These are phyloP conservation scores for Coffea humblotiana DNA, from an alignment of 305 asterid species.

Conservation along the genomic window DNA sequence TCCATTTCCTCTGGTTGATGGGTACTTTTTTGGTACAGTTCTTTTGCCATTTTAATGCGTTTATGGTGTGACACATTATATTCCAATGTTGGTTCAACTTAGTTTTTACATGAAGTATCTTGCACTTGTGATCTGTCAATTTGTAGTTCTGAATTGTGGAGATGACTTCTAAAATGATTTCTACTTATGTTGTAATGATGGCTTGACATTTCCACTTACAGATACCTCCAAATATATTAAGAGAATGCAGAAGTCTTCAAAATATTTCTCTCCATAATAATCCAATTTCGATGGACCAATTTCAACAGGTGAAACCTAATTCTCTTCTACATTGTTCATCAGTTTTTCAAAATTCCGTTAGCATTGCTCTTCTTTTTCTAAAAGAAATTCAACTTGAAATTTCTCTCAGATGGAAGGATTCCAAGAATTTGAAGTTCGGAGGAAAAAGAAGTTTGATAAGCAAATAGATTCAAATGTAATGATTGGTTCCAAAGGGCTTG, in stretches of 20 bases:
- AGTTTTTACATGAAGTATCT: background rate
- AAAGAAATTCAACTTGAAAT: background rate
- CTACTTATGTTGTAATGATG: background rate
- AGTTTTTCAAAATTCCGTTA: background rate
- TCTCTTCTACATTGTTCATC: background rate
- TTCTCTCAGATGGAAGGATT: constrained; percentile 80
- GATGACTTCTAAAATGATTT: background rate
- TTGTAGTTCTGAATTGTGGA: background rate
- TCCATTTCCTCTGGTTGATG: background rate
- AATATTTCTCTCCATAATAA: constrained; percentile 83
- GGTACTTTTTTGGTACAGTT: background rate
- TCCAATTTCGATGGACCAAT: constrained; percentile 89
- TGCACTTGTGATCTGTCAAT: background rate
- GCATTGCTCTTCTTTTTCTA: background rate
- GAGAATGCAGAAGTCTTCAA: constrained; percentile 82
- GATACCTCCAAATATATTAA: constrained; percentile 78
- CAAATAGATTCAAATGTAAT: constrained; percentile 90
- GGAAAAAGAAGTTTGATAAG: constrained; percentile 92
- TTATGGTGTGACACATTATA: background rate
- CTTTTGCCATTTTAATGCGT: background rate
- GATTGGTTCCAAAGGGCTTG: constrained; percentile 94
- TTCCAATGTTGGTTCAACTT: too few species aligned
- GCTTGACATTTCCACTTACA: constrained; percentile 27
- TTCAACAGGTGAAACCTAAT: constrained; percentile 60
- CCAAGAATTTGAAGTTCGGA: constrained; percentile 78